Percentiles rank a stretch among this genome's conserved stretches.
Evolutionary conservation across 306 rosid species (phyloP).

Genomic region (Myrica gale): DNA sequence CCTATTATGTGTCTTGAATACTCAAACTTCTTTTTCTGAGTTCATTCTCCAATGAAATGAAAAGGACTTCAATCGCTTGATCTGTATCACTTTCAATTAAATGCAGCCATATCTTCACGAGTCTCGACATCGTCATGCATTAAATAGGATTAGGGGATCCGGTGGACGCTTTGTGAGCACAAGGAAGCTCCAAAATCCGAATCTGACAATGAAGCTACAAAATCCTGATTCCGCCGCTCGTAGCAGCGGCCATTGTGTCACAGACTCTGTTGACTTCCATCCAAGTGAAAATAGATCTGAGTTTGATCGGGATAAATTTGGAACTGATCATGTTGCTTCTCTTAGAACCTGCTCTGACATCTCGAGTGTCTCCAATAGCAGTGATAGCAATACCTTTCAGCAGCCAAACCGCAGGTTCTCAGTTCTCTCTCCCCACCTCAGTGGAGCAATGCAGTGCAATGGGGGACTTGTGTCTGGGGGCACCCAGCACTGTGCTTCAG

Average conservation of each 20-base stretch:
- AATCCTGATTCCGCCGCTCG: slow-evolving; percentile 8
- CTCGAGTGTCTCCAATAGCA: slow-evolving; percentile 40
- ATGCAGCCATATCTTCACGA: slow-evolving; percentile 94
- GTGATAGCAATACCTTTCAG: slow-evolving; percentile 25
- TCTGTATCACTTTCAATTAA: slow-evolving; percentile 11
- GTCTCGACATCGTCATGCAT: slow-evolving; percentile 84
- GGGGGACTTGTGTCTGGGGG: slow-evolving; percentile 48
- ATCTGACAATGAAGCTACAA: no score
- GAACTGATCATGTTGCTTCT: slow-evolving; percentile 36
- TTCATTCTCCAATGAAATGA: neutral
- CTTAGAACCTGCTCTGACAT: slow-evolving; percentile 46
- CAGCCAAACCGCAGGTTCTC: slow-evolving; percentile 48
- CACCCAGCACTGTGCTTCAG: slow-evolving; percentile 47
- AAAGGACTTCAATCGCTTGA: slow-evolving; percentile 3
- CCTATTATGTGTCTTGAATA: no score
- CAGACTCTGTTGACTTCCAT: slow-evolving; percentile 10
- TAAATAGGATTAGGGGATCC: slow-evolving; percentile 80
- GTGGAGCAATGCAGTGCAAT: slow-evolving; percentile 52
- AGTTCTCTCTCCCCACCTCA: slow-evolving; percentile 32
- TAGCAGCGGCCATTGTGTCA: slow-evolving; percentile 20
- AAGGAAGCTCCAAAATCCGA: slow-evolving; percentile 45
- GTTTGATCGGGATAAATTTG: slow-evolving; percentile 33
- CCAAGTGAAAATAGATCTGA: slow-evolving; percentile 35
- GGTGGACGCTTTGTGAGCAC: slow-evolving; percentile 89
- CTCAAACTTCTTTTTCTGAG: no score